phyloP scores from a whole-genome alignment of 345 rosid genomes.

The Angophora floribunda region DNA sequence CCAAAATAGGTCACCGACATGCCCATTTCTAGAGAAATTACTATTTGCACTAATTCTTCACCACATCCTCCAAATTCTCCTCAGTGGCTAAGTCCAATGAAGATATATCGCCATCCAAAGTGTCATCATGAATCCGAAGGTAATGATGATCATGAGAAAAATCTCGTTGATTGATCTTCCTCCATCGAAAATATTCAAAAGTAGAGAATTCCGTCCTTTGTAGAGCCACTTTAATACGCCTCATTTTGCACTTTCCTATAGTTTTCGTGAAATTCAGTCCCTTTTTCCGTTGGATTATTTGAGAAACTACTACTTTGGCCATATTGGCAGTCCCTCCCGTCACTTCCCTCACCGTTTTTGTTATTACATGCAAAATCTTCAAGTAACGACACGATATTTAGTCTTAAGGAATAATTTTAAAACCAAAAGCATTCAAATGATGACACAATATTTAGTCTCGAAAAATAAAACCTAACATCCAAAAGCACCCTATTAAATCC shows the following conservation, averaged over 20 bases:
- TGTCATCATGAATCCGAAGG: background rate
- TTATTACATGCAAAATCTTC: background rate
- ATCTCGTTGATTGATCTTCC: too few relatives aligned
- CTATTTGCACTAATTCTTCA: background rate
- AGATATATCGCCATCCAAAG: background rate
- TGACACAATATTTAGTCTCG: background rate
- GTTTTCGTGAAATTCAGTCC: background rate
- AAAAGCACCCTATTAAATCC: background rate
- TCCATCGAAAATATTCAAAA: background rate
- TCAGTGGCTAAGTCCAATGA: background rate
- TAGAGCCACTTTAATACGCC: background rate
- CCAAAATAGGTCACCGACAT: background rate
- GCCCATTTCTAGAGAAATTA: background rate
- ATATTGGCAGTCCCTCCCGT: background rate
- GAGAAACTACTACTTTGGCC: background rate
- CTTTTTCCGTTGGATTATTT: fast-evolving
- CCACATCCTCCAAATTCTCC: background rate
- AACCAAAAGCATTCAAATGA: background rate
- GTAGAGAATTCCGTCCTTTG: fast-evolving
- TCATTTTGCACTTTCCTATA: fast-evolving
- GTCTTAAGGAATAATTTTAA: background rate
- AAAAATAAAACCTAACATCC: background rate
- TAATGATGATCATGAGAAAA: too few relatives aligned
- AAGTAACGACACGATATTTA: background rate
- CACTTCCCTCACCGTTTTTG: too few relatives aligned